phyloP scores from a whole-genome alignment of 106 monocot species.

The Platanthera guangdongensis region DNA sequence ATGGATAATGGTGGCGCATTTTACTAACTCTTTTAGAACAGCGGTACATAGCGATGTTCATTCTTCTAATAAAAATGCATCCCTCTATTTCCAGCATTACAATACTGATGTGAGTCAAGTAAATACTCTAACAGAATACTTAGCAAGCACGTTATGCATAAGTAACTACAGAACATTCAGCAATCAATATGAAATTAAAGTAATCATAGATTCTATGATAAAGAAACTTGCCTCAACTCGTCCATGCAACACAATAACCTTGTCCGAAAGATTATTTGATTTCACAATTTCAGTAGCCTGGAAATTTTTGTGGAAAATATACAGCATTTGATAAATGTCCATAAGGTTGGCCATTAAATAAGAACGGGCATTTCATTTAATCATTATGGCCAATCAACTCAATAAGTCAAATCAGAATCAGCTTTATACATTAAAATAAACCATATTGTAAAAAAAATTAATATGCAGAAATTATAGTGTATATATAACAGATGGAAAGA shows the following conservation, averaged over 20 bases:
- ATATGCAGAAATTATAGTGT: neutral
- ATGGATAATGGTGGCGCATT: neutral
- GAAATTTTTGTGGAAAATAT: neutral
- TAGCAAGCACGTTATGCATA: neutral
- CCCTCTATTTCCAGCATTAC: neutral
- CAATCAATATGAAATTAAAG: neutral
- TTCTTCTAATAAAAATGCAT: neutral
- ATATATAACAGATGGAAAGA: neutral
- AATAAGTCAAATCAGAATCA: neutral
- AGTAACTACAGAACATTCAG: neutral
- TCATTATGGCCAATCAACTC: neutral
- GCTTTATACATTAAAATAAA: neutral
- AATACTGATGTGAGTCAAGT: neutral
- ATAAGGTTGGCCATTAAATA: neutral
- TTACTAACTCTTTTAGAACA: neutral
- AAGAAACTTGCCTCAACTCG: conserved; percentile 70
- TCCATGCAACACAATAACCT: conserved; percentile 80
- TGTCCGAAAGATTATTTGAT: conserved; percentile 84
- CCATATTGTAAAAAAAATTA: neutral
- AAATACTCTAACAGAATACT: neutral
- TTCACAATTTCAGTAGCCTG: conserved; percentile 92
- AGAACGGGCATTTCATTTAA: neutral
- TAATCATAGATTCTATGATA: neutral
- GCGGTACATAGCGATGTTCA: neutral
- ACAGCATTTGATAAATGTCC: neutral